Evolutionary conservation across 768 basidiomycete species (phyloP), one percentile per base, ranked within the genome.

Genomic region (Daedalea quercina): DNA sequence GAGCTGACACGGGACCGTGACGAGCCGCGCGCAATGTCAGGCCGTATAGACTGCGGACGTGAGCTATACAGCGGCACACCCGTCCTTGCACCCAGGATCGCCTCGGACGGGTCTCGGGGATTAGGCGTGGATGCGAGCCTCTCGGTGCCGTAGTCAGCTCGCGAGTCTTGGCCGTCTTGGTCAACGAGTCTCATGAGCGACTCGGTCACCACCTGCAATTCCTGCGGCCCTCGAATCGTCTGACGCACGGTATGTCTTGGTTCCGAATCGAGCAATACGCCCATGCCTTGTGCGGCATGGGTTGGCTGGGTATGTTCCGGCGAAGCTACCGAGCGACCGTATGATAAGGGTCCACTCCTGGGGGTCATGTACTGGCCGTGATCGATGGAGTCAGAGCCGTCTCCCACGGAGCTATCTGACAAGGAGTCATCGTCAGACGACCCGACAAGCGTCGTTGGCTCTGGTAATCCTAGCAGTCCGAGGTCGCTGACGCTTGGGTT

Each of bases 41-140:
- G 33, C 7, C 40, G 50, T 6, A 9, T 43, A 7, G 50, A 43
- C 50, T 51, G 50, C 3, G 54, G 52, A 3, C 56, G 28, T 12
- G 56, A 60, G 54, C 52, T 44, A 31, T 60, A 60, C 22, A 60
- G 35, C 13, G 56, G 41, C 19, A 60, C 25, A 22, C 59, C 59
- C 9, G 56, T 57, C 26, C 59, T 49, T 17, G 54, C 50, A 3
- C 58, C 58, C 15, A 53, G 22, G 37, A 53, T 46, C 8, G 47
- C 35, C n/a, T 44, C 49, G 3, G 34, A 3, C 4, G 52, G 31
- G 17, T 54, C 53, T 17, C 37, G 25, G 33, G 54, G 43, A 40
- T 49, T 34, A 7, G 15, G 28, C 9, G 25, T 33, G 20, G 41
- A 44, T 25, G 44, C 23, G 55, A 53, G 9, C 24, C n/a, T 11